These are phyloP conservation scores for Phytophthora vignae DNA, from an alignment of 352 stramenopile species.

Conservation along the genomic window DNA sequence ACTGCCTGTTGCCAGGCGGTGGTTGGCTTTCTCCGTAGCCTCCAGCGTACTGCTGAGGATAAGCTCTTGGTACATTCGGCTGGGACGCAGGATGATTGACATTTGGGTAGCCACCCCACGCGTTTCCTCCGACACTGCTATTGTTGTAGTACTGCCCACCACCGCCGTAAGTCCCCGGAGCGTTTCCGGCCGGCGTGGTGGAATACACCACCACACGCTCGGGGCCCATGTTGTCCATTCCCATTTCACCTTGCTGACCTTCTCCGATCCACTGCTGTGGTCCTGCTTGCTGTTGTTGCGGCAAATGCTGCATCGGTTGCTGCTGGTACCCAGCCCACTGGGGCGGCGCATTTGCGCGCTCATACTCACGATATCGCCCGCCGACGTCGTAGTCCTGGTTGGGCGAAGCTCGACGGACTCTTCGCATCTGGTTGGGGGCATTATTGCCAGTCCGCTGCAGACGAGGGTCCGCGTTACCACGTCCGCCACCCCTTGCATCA, in stretches of 20 bases:
- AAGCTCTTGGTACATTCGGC: neutral
- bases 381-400: constrained; percentile 38
- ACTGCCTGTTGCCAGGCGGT: constrained; percentile 21
- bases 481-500: constrained; percentile 13
- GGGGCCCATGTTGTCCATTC: constrained; percentile 26
- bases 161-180: constrained; percentile 9
- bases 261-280: constrained; percentile 18
- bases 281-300: constrained; percentile 17
- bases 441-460: constrained; percentile 18
- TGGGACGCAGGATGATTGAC: constrained; percentile 12
- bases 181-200: constrained; percentile 17
- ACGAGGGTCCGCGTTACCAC: constrained; percentile 37
- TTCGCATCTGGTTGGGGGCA: constrained; percentile 27
- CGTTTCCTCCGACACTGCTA: constrained; percentile 23
- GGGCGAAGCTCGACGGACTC: constrained; percentile 24
- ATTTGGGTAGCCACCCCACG: constrained; percentile 29
- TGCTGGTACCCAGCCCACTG: constrained; percentile 42
- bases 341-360: constrained; percentile 21
- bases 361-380: constrained; percentile 39
- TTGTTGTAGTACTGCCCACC: constrained; percentile 38
- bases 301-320: constrained; percentile 29
- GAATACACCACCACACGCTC: constrained; percentile 54
- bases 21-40: constrained; percentile 27
- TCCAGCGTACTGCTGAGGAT: constrained; percentile 32
- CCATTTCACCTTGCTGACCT: constrained; percentile 23